Percentiles rank a stretch among this genome's conserved stretches.
Conservation (phyloP, 352 stramenopile species). For the Blastocystis sp. region DNA sequence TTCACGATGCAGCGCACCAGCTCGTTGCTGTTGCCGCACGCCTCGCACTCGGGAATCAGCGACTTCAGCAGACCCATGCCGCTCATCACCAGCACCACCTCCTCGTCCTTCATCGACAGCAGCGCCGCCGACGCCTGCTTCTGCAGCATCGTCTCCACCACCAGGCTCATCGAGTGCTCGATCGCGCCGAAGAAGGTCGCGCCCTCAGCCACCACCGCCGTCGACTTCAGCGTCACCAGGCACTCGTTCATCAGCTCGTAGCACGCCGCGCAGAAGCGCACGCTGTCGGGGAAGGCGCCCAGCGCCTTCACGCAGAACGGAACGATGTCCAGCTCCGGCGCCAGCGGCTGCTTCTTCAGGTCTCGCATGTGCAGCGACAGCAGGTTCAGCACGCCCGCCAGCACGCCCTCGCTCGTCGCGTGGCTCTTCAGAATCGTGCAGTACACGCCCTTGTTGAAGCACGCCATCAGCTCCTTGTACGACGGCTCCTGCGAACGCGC, state of each 20-base stretch:
- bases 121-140: neutral
- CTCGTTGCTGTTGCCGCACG: slow-evolving; percentile 19
- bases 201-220: neutral
- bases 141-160: neutral
- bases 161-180: neutral
- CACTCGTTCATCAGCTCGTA: slow-evolving; percentile 45
- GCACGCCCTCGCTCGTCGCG: slow-evolving; percentile 12
- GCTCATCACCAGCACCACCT: slow-evolving; percentile 49
- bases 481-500: slow-evolving; percentile 29
- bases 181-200: slow-evolving; percentile 1
- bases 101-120: neutral
- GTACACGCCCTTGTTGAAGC: slow-evolving; percentile 38
- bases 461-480: slow-evolving; percentile 27
- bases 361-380: slow-evolving; percentile 26
- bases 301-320: slow-evolving; percentile 25
- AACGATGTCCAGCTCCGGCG: slow-evolving; percentile 23
- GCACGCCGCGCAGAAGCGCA: slow-evolving; percentile 5
- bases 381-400: slow-evolving; percentile 16
- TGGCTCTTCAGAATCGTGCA: slow-evolving; percentile 39
- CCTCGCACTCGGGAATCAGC: slow-evolving; percentile 5
- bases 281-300: slow-evolving; percentile 25
- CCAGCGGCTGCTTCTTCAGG: slow-evolving; percentile 66
- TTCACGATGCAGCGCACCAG: slow-evolving; percentile 38
- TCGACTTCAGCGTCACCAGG: slow-evolving; percentile 17
- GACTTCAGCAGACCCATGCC: neutral